Conservation (phyloP, 163 green algal species). For the Scenedesmus sp. region DNA sequence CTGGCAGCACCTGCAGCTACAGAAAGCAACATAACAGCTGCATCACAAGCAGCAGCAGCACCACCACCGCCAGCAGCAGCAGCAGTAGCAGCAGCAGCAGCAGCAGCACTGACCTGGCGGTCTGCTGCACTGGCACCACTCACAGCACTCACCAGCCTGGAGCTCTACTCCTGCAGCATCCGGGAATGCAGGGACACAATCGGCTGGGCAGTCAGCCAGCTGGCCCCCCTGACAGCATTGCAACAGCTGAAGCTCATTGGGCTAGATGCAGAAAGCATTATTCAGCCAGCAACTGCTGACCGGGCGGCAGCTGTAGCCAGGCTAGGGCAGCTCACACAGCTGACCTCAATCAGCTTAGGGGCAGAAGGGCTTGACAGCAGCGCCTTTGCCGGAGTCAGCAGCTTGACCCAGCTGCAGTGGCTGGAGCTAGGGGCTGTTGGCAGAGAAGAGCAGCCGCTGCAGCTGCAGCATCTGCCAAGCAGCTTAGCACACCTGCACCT, state of each 20-base stretch:
- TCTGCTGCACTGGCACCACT: not conserved
- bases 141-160: not conserved
- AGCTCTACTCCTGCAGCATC: not conserved
- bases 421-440: not conserved
- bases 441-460: not conserved
- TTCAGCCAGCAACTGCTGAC: not conserved
- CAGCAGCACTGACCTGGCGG: not conserved
- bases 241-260: not conserved
- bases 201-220: not conserved
- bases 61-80: not conserved
- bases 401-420: not conserved
- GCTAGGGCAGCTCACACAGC: not conserved
- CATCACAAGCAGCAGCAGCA: not conserved
- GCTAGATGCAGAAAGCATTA: not conserved
- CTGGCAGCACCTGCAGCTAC: not conserved
- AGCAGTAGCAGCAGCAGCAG: conserved; percentile 27
- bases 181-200: not conserved
- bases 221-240: not conserved
- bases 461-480: not conserved
- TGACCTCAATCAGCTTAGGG: not conserved
- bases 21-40: too few species aligned
- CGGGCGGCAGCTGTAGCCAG: not conserved
- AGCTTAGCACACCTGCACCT: not conserved
- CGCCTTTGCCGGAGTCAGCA: not conserved
- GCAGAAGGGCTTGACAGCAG: not conserved